Percentiles rank a stretch among this genome's conserved stretches.
Conservation (phyloP, 306 rosid genomes). For the Rosa persica region DNA sequence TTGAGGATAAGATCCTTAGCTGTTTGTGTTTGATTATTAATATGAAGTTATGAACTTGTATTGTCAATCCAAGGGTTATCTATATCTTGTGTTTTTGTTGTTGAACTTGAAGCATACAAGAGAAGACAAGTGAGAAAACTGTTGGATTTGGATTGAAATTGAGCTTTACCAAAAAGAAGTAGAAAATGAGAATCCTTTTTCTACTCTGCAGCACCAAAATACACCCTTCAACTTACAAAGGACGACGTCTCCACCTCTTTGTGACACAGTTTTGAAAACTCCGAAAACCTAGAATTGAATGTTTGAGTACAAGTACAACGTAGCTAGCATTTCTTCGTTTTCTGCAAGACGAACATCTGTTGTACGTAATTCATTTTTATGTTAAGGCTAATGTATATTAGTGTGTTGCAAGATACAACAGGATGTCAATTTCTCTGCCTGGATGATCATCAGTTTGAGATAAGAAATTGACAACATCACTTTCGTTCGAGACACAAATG, state of each 20-base stretch:
- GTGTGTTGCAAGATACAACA: constrained; percentile 13
- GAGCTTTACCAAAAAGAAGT: not conserved
- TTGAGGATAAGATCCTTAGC: not conserved
- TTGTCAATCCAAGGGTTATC: not conserved
- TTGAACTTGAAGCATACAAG: not conserved
- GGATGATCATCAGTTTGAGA: not conserved
- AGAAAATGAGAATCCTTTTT: constrained; percentile 11
- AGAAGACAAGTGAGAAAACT: not conserved
- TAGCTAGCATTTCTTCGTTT: not conserved
- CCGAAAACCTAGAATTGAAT: constrained; percentile 13
- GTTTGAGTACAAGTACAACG: not conserved
- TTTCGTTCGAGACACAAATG: not conserved
- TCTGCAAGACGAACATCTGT: constrained; percentile 2
- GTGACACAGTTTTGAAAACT: not conserved
- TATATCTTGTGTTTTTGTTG: not conserved
- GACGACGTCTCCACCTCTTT: not conserved
- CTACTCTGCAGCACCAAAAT: constrained; percentile 5
- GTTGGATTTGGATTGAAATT: not conserved
- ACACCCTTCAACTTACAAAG: not conserved
- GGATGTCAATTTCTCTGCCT: not conserved
- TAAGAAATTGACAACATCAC: constrained; percentile 7
- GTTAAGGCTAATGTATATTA: constrained; percentile 21
- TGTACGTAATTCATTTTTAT: not conserved
- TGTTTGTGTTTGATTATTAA: not conserved
- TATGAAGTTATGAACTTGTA: not conserved